Conservation (phyloP, 208 protist species). For the Porcisia deanei region DNA sequence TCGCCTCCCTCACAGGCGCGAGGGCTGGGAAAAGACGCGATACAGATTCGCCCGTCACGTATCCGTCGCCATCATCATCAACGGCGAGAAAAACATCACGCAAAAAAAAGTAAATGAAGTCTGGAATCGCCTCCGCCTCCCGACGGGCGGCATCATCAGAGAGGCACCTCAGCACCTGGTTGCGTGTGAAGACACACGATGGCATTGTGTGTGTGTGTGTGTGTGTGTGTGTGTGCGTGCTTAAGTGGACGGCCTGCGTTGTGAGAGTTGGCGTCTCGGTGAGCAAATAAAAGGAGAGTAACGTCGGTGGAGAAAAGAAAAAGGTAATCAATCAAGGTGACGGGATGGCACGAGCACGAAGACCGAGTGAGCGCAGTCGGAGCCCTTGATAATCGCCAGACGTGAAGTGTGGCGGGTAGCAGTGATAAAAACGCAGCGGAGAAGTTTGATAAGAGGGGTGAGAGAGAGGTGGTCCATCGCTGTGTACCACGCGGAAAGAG, state of each 20-base stretch:
- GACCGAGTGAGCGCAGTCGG: background rate
- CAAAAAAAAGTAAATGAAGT: slow-evolving; percentile 35
- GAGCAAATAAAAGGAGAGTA: slow-evolving; percentile 12
- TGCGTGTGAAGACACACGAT: slow-evolving; percentile 23
- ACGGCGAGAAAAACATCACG: slow-evolving; percentile 36
- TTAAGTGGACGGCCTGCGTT: background rate
- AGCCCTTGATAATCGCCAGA: background rate
- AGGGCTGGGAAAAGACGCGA: slow-evolving; percentile 8
- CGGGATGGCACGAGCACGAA: background rate
- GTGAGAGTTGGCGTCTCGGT: background rate
- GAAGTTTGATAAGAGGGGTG: background rate
- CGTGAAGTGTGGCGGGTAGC: background rate
- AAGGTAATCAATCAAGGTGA: background rate
- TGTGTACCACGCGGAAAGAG: background rate
- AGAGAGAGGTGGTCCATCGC: background rate
- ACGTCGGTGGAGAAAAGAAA: background rate
- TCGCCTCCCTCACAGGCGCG: background rate
- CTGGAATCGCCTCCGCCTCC: slow-evolving; percentile 28
- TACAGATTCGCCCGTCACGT: slow-evolving; percentile 25
- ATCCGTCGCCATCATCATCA: slow-evolving; percentile 25
- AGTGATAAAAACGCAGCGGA: background rate
- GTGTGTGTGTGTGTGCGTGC: background rate
- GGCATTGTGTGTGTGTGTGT: slow-evolving; percentile 9
- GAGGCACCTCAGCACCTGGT: slow-evolving; percentile 17
- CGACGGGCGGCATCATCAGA: slow-evolving; percentile 24